A percentile compares a stretch with the other conserved stretches of the same genome.
Conservation (phyloP, 345 rosid species). For the Eucalyptus erythrocorys region DNA sequence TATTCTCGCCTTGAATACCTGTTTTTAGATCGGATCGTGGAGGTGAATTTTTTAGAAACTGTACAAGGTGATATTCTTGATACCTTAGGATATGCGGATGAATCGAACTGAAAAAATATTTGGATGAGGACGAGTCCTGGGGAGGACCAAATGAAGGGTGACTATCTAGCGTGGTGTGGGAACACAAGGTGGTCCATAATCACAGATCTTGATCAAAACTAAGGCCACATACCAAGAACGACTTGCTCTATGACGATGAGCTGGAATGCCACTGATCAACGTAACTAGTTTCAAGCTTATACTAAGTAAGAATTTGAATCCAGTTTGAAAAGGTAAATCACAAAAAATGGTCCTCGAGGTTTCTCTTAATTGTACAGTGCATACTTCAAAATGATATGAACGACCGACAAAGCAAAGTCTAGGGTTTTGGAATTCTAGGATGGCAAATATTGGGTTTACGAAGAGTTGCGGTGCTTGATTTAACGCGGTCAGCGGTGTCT, state of each 20-base stretch:
- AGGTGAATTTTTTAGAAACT: background rate
- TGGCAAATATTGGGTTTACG: background rate
- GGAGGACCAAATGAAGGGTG: background rate
- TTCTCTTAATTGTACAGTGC: background rate
- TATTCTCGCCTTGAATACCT: background rate
- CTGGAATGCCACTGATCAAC: background rate
- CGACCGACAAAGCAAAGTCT: background rate
- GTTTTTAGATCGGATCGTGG: background rate
- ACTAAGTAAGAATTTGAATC: background rate
- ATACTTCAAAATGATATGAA: background rate
- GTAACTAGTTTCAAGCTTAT: background rate
- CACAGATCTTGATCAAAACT: background rate
- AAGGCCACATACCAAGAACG: background rate
- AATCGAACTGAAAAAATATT: background rate
- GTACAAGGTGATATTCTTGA: background rate
- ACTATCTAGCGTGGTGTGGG: background rate
- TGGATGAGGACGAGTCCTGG: background rate
- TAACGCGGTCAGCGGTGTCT: background rate
- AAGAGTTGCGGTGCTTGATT: background rate
- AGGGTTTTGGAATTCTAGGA: background rate
- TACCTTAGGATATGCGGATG: background rate
- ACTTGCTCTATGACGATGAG: background rate
- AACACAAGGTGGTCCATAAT: background rate
- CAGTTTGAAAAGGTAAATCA: background rate
- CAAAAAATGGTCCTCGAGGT: background rate